These are phyloP conservation scores for Colletotrichum navitas DNA, from an alignment of 2,329 filamentous ascomycete genomes.

Conservation along the genomic window DNA sequence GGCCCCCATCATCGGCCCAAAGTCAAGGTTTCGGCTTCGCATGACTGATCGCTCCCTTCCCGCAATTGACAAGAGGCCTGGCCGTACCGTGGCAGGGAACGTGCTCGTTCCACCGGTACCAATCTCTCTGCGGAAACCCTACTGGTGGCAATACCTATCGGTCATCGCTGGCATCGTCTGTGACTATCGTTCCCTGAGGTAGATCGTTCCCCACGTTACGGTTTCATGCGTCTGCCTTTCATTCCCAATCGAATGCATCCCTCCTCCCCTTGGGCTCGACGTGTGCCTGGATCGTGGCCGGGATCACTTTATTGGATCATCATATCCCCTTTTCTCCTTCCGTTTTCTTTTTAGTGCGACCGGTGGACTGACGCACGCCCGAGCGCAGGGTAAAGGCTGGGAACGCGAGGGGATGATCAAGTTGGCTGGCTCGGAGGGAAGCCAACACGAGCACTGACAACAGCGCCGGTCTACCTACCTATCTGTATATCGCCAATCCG, in stretches of 20 bases:
- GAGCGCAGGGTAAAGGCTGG: conserved; percentile 30
- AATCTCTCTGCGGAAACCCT: conserved; percentile 8
- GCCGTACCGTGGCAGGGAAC: conserved; percentile 25
- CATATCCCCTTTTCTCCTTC: conserved; percentile 12
- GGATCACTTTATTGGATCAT: neutral
- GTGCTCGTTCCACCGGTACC: conserved; percentile 3
- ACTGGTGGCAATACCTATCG: conserved; percentile 4
- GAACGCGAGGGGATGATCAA: conserved; percentile 26
- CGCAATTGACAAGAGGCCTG: conserved; percentile 32
- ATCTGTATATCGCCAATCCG: conserved; percentile 1
- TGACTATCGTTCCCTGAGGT: conserved; percentile 31
- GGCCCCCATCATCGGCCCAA: conserved; percentile 15
- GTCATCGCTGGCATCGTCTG: conserved; percentile 7
- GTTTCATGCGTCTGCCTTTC: conserved; percentile 34
- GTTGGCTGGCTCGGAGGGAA: neutral
- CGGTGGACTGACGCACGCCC: conserved; percentile 13
- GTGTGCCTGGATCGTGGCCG: conserved; percentile 19
- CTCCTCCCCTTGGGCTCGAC: conserved; percentile 14
- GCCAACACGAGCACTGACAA: conserved; percentile 29
- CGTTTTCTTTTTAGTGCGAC: neutral
- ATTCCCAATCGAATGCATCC: conserved; percentile 37
- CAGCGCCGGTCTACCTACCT: conserved; percentile 4
- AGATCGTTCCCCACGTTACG: conserved; percentile 38
- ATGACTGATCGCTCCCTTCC: conserved; percentile 37
- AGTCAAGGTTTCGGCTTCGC: conserved; percentile 29